A percentile compares a stretch with the other conserved stretches of the same genome.
Evolutionary conservation across 2,329 filamentous ascomycete species (phyloP).

Genomic region (Penicillium sp.): DNA sequence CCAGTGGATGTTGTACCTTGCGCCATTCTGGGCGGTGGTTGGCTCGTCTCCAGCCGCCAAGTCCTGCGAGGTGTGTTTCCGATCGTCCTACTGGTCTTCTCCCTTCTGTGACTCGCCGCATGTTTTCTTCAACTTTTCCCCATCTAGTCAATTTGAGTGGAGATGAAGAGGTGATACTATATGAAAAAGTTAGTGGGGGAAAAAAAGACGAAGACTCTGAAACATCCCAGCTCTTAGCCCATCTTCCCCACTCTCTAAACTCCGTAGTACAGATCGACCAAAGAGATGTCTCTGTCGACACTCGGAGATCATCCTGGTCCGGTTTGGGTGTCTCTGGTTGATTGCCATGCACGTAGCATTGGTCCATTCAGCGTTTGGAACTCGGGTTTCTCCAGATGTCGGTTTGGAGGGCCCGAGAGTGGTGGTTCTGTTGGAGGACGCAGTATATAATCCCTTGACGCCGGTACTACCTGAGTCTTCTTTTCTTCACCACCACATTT

Average conservation of each 20-base stretch:
- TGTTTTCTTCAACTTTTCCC: neutral
- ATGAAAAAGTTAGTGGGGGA: no score
- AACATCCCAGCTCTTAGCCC: conserved; percentile 19
- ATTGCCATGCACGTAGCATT: conserved; percentile 14
- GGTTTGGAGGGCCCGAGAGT: conserved; percentile 3
- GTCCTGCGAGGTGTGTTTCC: conserved; percentile 9
- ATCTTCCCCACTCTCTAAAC: conserved; percentile 5
- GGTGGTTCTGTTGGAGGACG: neutral
- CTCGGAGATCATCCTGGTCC: neutral
- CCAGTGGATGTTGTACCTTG: conserved; percentile 11
- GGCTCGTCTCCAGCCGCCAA: conserved; percentile 20
- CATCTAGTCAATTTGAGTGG: neutral
- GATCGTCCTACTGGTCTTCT: conserved; percentile 16
- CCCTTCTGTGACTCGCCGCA: neutral
- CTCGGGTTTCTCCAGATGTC: conserved; percentile 1
- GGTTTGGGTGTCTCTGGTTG: conserved; percentile 19
- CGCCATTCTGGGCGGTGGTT: conserved; percentile 18
- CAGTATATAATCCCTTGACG: conserved; percentile 26
- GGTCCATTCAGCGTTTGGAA: conserved; percentile 9
- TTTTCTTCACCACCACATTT: conserved; percentile 22
- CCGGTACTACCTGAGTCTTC: conserved; percentile 14
- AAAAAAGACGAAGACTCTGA: conserved; percentile 6
- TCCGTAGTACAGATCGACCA: conserved; percentile 9
- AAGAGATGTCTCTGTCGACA: neutral
- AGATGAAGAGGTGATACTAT: no score